Evolutionary conservation across 306 rosid genomes (phyloP), one percentile per base, ranked within the genome.

Genomic region (Arachis hypogaea): DNA sequence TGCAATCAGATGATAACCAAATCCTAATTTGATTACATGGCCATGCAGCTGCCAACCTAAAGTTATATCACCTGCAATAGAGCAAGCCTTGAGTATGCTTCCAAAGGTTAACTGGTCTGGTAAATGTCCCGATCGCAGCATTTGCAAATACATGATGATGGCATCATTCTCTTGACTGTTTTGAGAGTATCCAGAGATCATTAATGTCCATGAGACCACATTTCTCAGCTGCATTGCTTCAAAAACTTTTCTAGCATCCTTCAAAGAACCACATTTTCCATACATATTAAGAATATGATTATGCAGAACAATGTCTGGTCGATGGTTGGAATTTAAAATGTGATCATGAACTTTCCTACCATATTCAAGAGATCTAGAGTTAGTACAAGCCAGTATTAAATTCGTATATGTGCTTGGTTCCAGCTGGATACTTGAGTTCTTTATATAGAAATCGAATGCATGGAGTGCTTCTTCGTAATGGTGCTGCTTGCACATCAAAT

Each of bases 21-120:
- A 72, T 60, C 85, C 86, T 40, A 88, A 82, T 69, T 87, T 87
- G 65, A 87, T 45, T 65, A 89, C 82, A 76, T 89, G 90, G 62
- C 83, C 85, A 78, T 89, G 97, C 40, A 92, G 72, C 70, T 87
- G 93, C 76, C 65, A 77, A 45, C 93, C 97, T 38, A 92, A 78
- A 68, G 49, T 54, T 30, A 58, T 44, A 83, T 86, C 84, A n/a
- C 76, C 86, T 9, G 55, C 8, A 59, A 75, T 80, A 4, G 85
- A 84, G 82, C 93, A 89, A 57, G 90, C 90, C 76, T 89, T 89
- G 51, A 87, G 54, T 33, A 89, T 75, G 74, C 91, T 89, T 66
- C 97, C 96, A 14, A 92, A 87, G 7, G 93, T 89, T 72, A 89
- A 87, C 40, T 81, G 91, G 73, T 92, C 96, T 0, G 93, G 96